Evolutionary conservation across 768 basidiomycete genomes (phyloP), one percentile per base, ranked within the genome.

Genomic region (Podaxis pistillaris): DNA sequence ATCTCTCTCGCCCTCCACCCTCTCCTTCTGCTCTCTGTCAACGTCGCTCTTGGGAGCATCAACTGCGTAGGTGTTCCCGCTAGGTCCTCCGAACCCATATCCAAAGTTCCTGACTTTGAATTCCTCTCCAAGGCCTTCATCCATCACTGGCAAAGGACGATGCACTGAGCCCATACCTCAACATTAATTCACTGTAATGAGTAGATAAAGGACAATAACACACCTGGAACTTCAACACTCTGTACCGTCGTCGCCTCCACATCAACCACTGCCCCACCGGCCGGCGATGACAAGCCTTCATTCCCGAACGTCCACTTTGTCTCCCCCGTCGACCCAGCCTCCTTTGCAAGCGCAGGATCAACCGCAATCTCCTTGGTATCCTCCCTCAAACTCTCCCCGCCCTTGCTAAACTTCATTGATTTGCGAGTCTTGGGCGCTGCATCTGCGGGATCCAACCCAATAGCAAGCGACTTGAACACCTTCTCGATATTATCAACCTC

Each of bases 41-140:
- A 44, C 74, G 24, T 74, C 75, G 24, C 72, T 74, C 17, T 46
- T 19, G 4, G 66, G 62, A 8, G 72, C 62, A 0, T 70, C 64
- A 1, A 72, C 66, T 1, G 74, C 73, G 30, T 78, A 75, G 3
- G 76, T 77, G 3, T 65, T 66, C 3, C 76, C 78, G 63, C 78
- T 76, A 9, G 72, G 71, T 12, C 76, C 72, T 1, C 88, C 88
- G 64, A 89, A 89, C 4, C 87, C 87, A 67, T 75, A 89, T 8
- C 88, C 88, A 60, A 79, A 88, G 67, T 89, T 80, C 64, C 78
- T 82, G 49, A 89, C 87, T 60, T 80, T 79, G 71, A 81, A 83
- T 11, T 81, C 76, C 52, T 79, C 79, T 37, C 60, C 66, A 7
- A 60, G 24, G 13, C 30, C 49, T 36, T 49, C 54, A 44, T 46